Evolutionary conservation across 192 early-diverging fungal species (phyloP), one percentile per base, ranked within the genome.

Genomic region (Coemansia sp.): DNA sequence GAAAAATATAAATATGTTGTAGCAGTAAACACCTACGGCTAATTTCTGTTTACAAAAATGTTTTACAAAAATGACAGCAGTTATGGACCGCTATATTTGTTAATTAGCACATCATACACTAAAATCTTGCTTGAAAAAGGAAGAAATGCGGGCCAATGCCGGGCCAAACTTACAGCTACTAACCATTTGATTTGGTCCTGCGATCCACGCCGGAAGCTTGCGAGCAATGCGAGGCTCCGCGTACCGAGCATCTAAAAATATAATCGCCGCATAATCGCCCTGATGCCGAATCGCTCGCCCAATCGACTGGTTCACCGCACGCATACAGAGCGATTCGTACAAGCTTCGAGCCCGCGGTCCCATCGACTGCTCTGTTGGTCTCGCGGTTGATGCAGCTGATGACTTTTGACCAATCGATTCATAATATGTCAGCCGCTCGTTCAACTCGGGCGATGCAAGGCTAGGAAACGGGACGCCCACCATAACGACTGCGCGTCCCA

Each of bases 291-390:
- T 96, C 3, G 94, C 94, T 14, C 96, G 85, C 5, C 95, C 94
- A 56, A 93, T 93, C 3, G 87, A 88, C 77, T 96, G 94, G 72
- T 98, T 95, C 0, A 97, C 91, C 3, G 92, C 91, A 20, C 88
- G 85, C 94, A 97, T 96, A 73, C 93, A 95, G 37, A 96, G 68
- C 59, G 94, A 91, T 62, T 96, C 91, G 60, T 94, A 94, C 60
- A 92, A 90, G 21, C 65, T 60, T 4, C 65, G 67, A 4, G 58
- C 71, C 4, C 75, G 61, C 34, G 59, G 60, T 28, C 93, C 93
- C 54, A 68, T 84, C 6, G 31, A 19, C 17, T 55, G 57, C 38
- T 42, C 34, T 5, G 17, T 7, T n/a, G 17, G 47, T 8, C 47
- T 20, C 47, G 10, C n/a, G n/a, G n/a, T n/a, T n/a, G n/a, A n/a